phyloP scores from a whole-genome alignment of 805 yeast genomes.

The Brettanomyces bruxellensis region DNA sequence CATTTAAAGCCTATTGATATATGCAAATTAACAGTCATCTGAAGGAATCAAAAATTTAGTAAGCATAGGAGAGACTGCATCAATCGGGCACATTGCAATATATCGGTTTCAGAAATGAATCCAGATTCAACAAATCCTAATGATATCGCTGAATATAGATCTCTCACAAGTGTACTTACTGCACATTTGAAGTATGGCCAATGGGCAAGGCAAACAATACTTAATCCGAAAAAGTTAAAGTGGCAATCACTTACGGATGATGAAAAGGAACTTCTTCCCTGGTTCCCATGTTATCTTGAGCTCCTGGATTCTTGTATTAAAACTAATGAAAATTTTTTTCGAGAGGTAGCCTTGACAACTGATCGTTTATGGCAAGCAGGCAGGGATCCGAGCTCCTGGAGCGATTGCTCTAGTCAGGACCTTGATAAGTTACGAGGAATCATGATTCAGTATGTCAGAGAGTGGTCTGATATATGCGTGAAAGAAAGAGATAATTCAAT shows the following conservation, averaged over 20 bases:
- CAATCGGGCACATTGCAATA: too few relatives aligned
- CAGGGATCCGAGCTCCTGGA: constrained; percentile 30
- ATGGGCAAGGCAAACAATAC: constrained; percentile 24
- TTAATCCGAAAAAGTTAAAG: constrained; percentile 26
- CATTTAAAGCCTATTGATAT: too few relatives aligned
- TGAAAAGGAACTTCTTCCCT: constrained; percentile 38
- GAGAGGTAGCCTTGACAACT: constrained; percentile 31
- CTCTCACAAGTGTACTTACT: constrained; percentile 21
- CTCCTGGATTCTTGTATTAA: constrained; percentile 34
- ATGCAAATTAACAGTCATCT: too few relatives aligned
- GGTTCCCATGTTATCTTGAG: constrained; percentile 37
- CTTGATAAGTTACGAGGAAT: constrained; percentile 50
- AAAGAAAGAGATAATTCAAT: constrained; percentile 34
- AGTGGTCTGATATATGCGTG: constrained; percentile 50
- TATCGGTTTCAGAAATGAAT: too few relatives aligned
- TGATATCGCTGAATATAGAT: constrained; percentile 22
- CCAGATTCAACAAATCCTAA: not conserved
- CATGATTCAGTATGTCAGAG: constrained; percentile 48
- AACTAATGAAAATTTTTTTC: constrained; percentile 36
- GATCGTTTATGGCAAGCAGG: constrained; percentile 44
- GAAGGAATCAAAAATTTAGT: too few relatives aligned
- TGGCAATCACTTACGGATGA: constrained; percentile 27
- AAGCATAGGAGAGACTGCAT: too few relatives aligned
- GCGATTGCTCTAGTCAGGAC: constrained; percentile 31
- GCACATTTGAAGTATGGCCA: constrained; percentile 26